These are phyloP conservation scores for Cryptococcus sp. DNA, from an alignment of 1,284 basidiomycete genomes.

Conservation along the genomic window DNA sequence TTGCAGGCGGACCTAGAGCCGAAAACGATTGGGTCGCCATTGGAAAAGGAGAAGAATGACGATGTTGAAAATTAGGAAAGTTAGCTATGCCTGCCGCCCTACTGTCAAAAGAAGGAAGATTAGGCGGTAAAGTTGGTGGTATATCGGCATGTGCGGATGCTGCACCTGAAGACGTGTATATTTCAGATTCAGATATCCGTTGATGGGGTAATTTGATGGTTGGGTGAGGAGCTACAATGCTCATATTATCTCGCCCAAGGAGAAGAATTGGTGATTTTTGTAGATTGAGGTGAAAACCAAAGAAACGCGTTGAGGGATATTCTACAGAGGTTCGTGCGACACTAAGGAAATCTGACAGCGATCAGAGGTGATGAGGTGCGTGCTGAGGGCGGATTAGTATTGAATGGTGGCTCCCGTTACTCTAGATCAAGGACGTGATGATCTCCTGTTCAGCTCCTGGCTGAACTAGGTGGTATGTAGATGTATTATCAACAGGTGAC, in stretches of 20 bases:
- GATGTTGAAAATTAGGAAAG: not conserved
- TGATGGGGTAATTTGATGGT: not conserved
- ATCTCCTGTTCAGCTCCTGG: too few species aligned
- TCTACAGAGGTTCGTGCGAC: too few species aligned
- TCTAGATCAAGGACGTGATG: too few species aligned
- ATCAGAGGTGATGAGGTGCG: too few species aligned
- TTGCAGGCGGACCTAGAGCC: not conserved
- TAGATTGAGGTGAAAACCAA: too few species aligned
- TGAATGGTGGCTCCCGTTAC: too few species aligned
- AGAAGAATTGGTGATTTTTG: too few species aligned
- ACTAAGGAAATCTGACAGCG: too few species aligned
- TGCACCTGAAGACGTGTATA: not conserved
- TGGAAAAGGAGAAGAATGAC: not conserved
- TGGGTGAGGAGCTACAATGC: not conserved
- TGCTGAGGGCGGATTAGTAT: too few species aligned
- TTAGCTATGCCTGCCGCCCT: not conserved
- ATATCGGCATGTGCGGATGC: not conserved
- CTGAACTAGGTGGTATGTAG: too few species aligned
- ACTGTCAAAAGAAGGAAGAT: not conserved
- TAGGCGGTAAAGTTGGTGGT: not conserved
- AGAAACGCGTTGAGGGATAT: too few species aligned
- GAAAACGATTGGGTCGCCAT: not conserved
- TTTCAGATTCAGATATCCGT: not conserved
- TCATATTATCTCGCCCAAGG: not conserved
- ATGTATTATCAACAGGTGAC: too few species aligned